Base-by-base conservation (phyloP, 2,329 filamentous ascomycete species). In the Aquanectria penicillioides region DNA sequence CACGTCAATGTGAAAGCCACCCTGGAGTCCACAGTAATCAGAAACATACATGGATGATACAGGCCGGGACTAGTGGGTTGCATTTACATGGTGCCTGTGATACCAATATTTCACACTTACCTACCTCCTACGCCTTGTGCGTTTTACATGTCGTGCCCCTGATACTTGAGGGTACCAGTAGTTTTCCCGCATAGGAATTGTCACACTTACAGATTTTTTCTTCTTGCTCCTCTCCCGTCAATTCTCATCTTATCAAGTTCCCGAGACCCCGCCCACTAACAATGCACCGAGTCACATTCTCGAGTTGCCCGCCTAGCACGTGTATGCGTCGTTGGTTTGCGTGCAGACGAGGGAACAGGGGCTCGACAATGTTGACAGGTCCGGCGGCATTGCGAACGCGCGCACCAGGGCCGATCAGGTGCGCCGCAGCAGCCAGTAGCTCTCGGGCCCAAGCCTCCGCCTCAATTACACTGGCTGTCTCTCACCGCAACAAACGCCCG, bases 251-350 rank as follows among this genome's bases (percentile, higher is more conserved):
- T 40, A 53, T 46, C 37, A 26, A 57, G 26, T 36, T 37, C n/a
- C 22, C 50, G 50, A 56, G 23, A 12, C 36, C 59, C 53, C 44
- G 53, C 15, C 29, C 31, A 29, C 34, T 47, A 59, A 59, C 57
- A 67, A 67, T 62, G 64, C 67, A 62, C 54, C 53, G 46, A 59
- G 65, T 69, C 62, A 66, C 65, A 67, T 61, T 70, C 57, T 22
- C 55, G 52, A 49, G 33, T 26, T 23, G 41, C 41, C 12, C 17
- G 28, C 33, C 46, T 54, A 65, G 51, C 64, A 70, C 66, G 66
- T 70, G 66, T 66, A 50, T 67, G 53, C 38, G 63, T 64, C 64
- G 59, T 69, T 66, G 64, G 57, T 64, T 64, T 69, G 66, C 62
- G 62, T 63, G 57, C 47, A 65, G 51, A 36, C 47, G 13, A 37